Percentiles rank a stretch among this genome's conserved stretches.
Conservation (phyloP, 1,139 yeast species). For the Yamadazyma atlantica region DNA sequence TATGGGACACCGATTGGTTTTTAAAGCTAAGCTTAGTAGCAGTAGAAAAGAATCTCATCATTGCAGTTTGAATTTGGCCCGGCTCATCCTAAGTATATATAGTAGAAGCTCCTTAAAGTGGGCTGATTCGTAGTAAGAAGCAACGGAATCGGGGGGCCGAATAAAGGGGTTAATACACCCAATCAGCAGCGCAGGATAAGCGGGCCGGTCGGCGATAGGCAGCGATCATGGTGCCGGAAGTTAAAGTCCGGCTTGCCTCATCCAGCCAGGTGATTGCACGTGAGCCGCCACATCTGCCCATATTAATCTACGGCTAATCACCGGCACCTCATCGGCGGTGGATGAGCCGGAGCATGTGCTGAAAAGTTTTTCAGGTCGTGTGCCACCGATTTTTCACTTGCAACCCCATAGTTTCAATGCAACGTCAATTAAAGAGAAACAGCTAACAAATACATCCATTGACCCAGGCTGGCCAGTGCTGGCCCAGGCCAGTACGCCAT, state of each 20-base stretch:
- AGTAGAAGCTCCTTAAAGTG: not conserved
- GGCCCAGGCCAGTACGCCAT: no score
- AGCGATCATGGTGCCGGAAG: not conserved
- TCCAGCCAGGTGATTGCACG: not conserved
- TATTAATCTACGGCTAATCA: not conserved
- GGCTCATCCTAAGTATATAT: not conserved
- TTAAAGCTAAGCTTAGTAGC: conserved; percentile 12
- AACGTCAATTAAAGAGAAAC: no score
- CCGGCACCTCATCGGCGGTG: no score
- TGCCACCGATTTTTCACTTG: no score
- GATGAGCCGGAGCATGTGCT: no score
- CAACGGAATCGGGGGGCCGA: not conserved
- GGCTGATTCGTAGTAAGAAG: not conserved
- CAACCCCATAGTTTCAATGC: no score
- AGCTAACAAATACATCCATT: no score
- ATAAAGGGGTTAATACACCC: not conserved
- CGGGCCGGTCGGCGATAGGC: no score
- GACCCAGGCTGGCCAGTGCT: no score
- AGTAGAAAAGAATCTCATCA: conserved; percentile 16
- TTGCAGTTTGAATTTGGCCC: no score
- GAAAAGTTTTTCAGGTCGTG: no score
- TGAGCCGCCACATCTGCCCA: not conserved
- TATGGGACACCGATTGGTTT: conserved; percentile 14
- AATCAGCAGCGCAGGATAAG: no score
- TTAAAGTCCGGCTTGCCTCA: not conserved